These are phyloP conservation scores for Poa annua DNA, from an alignment of 176 grass and related monocot genomes.

Conservation along the genomic window DNA sequence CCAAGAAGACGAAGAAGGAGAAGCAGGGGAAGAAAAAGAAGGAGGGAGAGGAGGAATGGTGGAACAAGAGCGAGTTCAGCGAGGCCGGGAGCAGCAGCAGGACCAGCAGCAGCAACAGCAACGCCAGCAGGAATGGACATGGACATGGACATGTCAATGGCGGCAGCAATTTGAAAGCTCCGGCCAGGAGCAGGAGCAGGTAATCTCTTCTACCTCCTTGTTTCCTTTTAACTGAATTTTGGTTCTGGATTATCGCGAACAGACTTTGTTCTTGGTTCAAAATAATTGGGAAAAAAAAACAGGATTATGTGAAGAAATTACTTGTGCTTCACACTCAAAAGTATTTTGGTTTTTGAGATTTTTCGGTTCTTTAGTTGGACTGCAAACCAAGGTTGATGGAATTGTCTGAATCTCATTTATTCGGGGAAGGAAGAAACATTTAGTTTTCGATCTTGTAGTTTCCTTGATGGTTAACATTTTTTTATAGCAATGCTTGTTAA, in stretches of 20 bases:
- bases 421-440: not conserved
- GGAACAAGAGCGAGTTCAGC: conserved; percentile 67
- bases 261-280: not conserved
- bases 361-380: not conserved
- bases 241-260: not conserved
- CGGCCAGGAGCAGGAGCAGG: conserved; percentile 49
- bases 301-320: not conserved
- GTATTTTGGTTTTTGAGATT: not conserved
- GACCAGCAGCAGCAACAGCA: conserved; percentile 54
- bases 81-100: conserved; percentile 56
- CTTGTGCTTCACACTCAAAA: not conserved
- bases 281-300: not conserved
- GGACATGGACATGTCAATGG: conserved; percentile 24
- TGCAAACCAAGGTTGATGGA: not conserved
- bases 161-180: not conserved
- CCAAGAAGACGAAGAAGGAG: conserved; percentile 31
- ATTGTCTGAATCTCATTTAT: not conserved
- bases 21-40: conserved; percentile 14
- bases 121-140: conserved; percentile 35
- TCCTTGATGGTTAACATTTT: too few relatives aligned
- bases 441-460: not conserved
- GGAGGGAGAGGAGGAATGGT: conserved; percentile 52
- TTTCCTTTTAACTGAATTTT: not conserved
- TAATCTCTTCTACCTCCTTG: conserved; percentile 17
- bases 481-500: too few relatives aligned